phyloP scores from a whole-genome alignment of 305 asterid genomes.

The Andrographis paniculata region DNA sequence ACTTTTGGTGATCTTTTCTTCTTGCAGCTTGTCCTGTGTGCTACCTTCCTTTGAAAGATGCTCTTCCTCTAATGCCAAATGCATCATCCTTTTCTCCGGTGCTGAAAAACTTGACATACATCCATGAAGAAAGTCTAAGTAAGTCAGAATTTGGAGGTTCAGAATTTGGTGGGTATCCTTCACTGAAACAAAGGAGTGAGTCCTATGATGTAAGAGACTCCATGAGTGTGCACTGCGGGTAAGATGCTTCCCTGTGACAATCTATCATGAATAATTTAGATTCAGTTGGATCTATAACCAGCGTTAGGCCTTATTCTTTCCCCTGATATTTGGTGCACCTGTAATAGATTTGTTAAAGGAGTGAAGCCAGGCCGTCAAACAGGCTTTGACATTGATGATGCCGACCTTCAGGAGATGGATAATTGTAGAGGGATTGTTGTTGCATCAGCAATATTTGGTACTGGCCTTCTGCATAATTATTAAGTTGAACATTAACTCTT shows the following conservation, averaged over 20 bases:
- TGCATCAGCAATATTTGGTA: slow-evolving; percentile 80
- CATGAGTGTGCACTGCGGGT: slow-evolving; percentile 73
- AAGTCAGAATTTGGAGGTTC: slow-evolving; percentile 77
- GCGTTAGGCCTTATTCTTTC: background rate
- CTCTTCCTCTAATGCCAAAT: slow-evolving; percentile 48
- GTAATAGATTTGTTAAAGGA: slow-evolving; percentile 57
- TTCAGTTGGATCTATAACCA: too few relatives aligned
- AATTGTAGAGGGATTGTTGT: slow-evolving; percentile 62
- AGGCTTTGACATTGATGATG: slow-evolving; percentile 62
- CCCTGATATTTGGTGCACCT: background rate
- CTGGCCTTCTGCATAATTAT: slow-evolving; percentile 3
- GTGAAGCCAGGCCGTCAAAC: slow-evolving; percentile 53
- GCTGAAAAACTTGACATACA: slow-evolving; percentile 39
- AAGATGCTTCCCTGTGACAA: slow-evolving; percentile 10
- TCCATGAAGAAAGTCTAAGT: slow-evolving; percentile 42
- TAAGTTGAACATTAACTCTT: slow-evolving; percentile 2
- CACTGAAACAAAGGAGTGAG: slow-evolving; percentile 47
- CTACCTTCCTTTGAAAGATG: slow-evolving; percentile 66
- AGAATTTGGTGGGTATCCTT: slow-evolving; percentile 69
- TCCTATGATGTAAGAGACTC: slow-evolving; percentile 61
- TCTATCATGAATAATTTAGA: background rate
- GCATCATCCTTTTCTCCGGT: slow-evolving; percentile 65
- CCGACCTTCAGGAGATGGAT: slow-evolving; percentile 68
- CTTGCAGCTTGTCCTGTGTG: slow-evolving; percentile 75
- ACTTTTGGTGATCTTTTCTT: slow-evolving; percentile 7